These are phyloP conservation scores for Mayamaea pseudoterrestris DNA, from an alignment of 108 stramenopile species.

Conservation along the genomic window DNA sequence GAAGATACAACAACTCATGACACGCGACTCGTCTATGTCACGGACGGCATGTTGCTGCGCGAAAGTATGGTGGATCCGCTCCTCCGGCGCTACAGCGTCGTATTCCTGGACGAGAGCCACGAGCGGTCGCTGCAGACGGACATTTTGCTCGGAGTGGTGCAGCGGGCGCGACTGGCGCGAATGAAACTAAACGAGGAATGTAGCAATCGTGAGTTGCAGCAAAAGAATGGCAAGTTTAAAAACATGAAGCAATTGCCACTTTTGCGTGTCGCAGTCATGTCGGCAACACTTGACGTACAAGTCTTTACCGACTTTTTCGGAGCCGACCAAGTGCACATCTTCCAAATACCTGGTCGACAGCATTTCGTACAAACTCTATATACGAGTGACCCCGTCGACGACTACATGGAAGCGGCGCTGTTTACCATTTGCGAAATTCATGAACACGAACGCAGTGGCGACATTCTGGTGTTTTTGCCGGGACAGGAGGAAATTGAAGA, in stretches of 20 bases:
- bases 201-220: not conserved
- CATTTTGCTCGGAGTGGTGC: conserved; percentile 68
- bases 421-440: conserved; percentile 83
- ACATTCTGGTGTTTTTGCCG: conserved; percentile 92
- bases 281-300: conserved; percentile 87
- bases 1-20: conserved; percentile 67
- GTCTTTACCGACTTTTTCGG: conserved; percentile 78
- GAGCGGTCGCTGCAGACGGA: conserved; percentile 94
- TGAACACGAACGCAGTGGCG: conserved; percentile 40
- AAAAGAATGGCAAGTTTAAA: not conserved
- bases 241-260: conserved; percentile 27
- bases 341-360: conserved; percentile 81
- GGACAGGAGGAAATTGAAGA: conserved; percentile 93
- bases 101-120: conserved; percentile 96
- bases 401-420: conserved; percentile 77
- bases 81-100: conserved; percentile 62
- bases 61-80: conserved; percentile 83
- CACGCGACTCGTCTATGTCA: conserved; percentile 83
- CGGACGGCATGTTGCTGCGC: conserved; percentile 96
- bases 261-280: conserved; percentile 92
- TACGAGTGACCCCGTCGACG: conserved; percentile 52
- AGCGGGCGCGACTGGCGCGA: conserved; percentile 62
- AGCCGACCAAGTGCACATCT: conserved; percentile 21
- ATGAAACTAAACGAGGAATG: too few relatives aligned
- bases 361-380: conserved; percentile 80